A percentile compares a stretch with the other conserved stretches of the same genome.
Evolutionary conservation across 768 basidiomycete genomes (phyloP).

Genomic region (Arthromyces matolae): DNA sequence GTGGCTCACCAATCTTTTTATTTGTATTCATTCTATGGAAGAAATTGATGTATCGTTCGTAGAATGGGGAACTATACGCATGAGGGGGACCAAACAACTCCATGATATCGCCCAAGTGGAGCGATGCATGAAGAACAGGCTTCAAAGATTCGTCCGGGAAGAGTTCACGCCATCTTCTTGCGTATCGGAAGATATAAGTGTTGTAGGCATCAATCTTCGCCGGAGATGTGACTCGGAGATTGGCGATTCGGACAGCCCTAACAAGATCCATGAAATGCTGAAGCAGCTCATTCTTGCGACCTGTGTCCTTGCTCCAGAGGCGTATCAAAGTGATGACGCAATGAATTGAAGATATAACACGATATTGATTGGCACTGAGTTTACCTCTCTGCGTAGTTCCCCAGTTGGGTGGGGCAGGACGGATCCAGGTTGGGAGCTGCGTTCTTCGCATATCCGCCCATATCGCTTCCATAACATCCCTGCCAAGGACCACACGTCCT

Average conservation of each 20-base stretch:
- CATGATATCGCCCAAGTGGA: conserved; percentile 27
- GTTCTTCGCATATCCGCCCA: conserved; percentile 24
- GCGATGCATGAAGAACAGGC: conserved; percentile 29
- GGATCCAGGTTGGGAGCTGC: conserved; percentile 23
- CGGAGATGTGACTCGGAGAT: too few relatives aligned
- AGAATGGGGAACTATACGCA: conserved; percentile 14
- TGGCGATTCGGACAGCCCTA: too few relatives aligned
- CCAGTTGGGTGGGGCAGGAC: conserved; percentile 18
- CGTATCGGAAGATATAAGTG: too few relatives aligned
- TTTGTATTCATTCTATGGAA: conserved; percentile 19
- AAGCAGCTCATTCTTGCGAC: conserved; percentile 11
- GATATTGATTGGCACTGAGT: conserved; percentile 33
- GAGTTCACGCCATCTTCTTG: too few relatives aligned
- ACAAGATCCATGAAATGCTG: too few relatives aligned
- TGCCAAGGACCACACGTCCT: conserved; percentile 22
- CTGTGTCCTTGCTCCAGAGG: conserved; percentile 25
- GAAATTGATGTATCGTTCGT: conserved; percentile 19
- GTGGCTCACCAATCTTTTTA: conserved; percentile 12
- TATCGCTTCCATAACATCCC: conserved; percentile 24
- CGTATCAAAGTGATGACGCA: conserved; percentile 31
- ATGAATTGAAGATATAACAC: conserved; percentile 27
- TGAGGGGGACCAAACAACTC: conserved; percentile 26
- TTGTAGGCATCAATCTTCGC: too few relatives aligned
- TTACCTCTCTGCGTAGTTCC: conserved; percentile 24
- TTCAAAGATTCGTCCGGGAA: conserved; percentile 19